Conservation (phyloP, 306 rosid genomes). For the apple (Malus domestica) region DNA sequence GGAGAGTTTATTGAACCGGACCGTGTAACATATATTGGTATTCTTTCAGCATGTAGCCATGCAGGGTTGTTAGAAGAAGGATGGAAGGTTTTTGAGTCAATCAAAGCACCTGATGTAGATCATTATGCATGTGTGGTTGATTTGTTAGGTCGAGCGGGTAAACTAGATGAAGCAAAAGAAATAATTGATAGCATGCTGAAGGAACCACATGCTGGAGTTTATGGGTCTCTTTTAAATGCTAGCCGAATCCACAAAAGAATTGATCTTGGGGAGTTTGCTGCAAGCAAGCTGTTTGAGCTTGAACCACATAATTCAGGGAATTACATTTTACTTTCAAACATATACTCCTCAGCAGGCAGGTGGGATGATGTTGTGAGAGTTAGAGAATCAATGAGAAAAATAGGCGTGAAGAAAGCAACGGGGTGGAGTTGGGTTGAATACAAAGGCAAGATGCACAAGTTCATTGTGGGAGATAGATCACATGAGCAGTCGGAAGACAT, state of each 20-base stretch:
- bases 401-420: conserved; percentile 41
- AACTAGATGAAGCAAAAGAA: conserved; percentile 49
- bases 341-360: conserved; percentile 54
- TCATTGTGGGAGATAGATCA: conserved; percentile 33
- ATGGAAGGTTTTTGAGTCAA: conserved; percentile 43
- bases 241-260: conserved; percentile 49
- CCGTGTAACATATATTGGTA: conserved; percentile 43
- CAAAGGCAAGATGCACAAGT: conserved; percentile 35
- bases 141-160: conserved; percentile 54
- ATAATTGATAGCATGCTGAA: conserved; percentile 52
- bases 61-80: conserved; percentile 55
- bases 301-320: conserved; percentile 58
- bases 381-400: conserved; percentile 44
- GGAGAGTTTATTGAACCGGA: conserved; percentile 49
- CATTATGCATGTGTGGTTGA: conserved; percentile 72
- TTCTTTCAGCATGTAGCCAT: conserved; percentile 63
- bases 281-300: conserved; percentile 48
- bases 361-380: conserved; percentile 61
- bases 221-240: conserved; percentile 59
- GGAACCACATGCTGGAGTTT: conserved; percentile 63
- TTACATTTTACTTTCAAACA: conserved; percentile 53
- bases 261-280: conserved; percentile 53
- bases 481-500: conserved; percentile 36
- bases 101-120: conserved; percentile 47
- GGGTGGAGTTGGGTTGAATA: conserved; percentile 62